phyloP scores from a whole-genome alignment of 2,329 filamentous ascomycete genomes.

The Fusarium sacchari region DNA sequence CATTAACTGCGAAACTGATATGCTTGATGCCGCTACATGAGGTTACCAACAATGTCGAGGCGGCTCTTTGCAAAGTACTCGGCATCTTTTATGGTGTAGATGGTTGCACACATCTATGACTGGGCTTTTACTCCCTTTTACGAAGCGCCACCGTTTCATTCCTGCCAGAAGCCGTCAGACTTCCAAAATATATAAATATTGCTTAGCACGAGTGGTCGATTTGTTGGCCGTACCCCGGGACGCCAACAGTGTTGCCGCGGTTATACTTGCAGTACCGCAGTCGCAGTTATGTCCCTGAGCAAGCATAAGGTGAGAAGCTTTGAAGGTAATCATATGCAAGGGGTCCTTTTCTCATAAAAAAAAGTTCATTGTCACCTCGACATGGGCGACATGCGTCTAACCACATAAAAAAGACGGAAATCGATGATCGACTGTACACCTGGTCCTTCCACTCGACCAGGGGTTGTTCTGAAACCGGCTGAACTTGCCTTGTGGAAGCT shows the following conservation, averaged over 20 bases:
- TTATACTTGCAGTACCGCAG: neutral
- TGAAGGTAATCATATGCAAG: neutral
- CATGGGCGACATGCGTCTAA: neutral
- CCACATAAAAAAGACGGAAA: neutral
- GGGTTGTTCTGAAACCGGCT: no score
- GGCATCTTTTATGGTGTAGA: constrained; percentile 11
- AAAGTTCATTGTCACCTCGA: neutral
- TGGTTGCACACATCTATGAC: neutral
- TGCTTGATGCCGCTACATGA: neutral
- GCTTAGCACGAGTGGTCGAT: neutral
- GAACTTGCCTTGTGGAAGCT: neutral
- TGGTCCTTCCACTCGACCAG: neutral
- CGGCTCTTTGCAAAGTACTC: constrained; percentile 15
- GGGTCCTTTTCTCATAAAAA: neutral
- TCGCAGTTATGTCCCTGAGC: neutral
- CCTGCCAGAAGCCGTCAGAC: neutral
- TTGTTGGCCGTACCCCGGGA: neutral
- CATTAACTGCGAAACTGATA: neutral
- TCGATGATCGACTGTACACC: neutral
- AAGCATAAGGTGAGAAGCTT: neutral
- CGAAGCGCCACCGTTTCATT: constrained; percentile 1
- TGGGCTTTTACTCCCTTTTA: neutral
- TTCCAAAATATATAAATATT: neutral
- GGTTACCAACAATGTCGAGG: neutral
- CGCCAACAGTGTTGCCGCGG: neutral